Evolutionary conservation across 1,139 yeast species (phyloP), one percentile per base, ranked within the genome.

Genomic region (Citeromyces siamensis): DNA sequence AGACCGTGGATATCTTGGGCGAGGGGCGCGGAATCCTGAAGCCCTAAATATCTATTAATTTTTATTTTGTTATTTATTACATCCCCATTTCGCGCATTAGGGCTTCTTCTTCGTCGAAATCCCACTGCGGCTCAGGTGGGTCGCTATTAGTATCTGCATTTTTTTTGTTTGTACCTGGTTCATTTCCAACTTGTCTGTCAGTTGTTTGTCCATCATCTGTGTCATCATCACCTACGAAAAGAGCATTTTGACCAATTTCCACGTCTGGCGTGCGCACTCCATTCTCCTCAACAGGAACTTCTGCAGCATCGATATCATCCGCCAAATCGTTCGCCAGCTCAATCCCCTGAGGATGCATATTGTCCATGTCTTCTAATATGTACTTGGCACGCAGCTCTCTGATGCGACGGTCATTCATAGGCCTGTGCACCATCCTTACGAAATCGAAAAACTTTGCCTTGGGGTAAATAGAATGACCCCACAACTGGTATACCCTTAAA

Each of bases 1-100:
- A 82, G 59, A 82, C 94, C 14, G 70, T 80, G 29, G 81, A 75
- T 45, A 79, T 76, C 50, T 66, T 83, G 49, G 94, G 94, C 41
- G 73, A 62, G 45, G 78, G 78, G 39, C 64, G 78, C 54, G 78
- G 78, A 46, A 66, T 71, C 37, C 52, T 48, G 27, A 55, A 51
- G 38, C 42, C 45, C 17, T 56, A 37, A 20, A 29, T 13, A 9
- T 19, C 19, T 18, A 26, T 14, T 32, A n/a, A 14, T 26, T 16
- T 23, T 17, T 16, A 32, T 21, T 26, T 6, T 20, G 12, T 26
- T 16, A 22, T 10, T 26, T 26, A 28, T 26, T 12, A 43, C 45
- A 41, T 37, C 17, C 49, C 43, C 53, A 45, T 39, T 33, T 44
- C 48, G 40, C 42, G 39, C 39, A 38, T 42, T 39, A 33, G 41